These are phyloP conservation scores for Cyberlindnera nakhonratchasimensis DNA, from an alignment of 805 yeast genomes.

Conservation along the genomic window DNA sequence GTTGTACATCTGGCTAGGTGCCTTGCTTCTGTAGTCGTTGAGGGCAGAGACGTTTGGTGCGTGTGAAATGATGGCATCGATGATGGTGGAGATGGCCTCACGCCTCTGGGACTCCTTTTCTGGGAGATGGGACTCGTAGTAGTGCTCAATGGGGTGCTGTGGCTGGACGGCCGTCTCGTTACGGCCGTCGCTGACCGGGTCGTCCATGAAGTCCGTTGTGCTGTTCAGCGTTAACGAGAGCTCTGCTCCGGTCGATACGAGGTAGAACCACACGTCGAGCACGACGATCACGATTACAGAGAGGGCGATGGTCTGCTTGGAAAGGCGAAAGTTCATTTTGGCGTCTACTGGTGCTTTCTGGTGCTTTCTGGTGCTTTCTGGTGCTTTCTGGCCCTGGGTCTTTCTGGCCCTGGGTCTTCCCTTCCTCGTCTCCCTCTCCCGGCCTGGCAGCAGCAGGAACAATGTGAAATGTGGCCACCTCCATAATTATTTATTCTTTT, in stretches of 20 bases:
- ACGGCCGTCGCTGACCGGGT: neutral
- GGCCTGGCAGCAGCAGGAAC: too few relatives aligned
- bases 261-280: neutral
- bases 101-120: neutral
- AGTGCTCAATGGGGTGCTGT: slow-evolving; percentile 1
- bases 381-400: too few relatives aligned
- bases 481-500: too few relatives aligned
- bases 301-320: neutral
- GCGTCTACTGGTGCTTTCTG: too few relatives aligned
- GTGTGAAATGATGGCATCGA: slow-evolving; percentile 1
- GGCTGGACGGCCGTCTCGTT: neutral
- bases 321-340: neutral
- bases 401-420: too few relatives aligned
- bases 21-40: slow-evolving; percentile 2
- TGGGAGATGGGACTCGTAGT: slow-evolving; percentile 3
- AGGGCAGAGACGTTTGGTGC: slow-evolving; percentile 6
- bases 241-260: neutral
- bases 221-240: too few relatives aligned
- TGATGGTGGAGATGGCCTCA: slow-evolving; percentile 3
- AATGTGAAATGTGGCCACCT: too few relatives aligned
- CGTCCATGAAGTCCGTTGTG: too few relatives aligned
- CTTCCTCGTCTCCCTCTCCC: too few relatives aligned
- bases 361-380: too few relatives aligned
- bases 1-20: slow-evolving; percentile 6
- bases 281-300: neutral